phyloP scores from a whole-genome alignment of 2,329 filamentous ascomycete species.

The Hirsutella thompsonii region DNA sequence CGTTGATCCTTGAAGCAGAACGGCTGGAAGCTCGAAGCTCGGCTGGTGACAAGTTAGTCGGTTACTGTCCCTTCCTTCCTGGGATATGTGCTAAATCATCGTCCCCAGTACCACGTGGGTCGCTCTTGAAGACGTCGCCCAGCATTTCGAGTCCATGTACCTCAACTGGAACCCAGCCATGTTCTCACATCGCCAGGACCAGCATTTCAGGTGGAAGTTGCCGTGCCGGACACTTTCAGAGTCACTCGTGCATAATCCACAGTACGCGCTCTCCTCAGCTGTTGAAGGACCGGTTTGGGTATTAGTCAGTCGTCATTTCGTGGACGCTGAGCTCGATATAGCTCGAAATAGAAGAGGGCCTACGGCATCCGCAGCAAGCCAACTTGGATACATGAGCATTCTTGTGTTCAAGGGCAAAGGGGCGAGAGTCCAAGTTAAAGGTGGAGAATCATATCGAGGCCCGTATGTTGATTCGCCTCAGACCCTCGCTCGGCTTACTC shows the following conservation, averaged over 20 bases:
- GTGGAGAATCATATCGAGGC: constrained; percentile 57
- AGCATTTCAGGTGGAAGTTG: constrained; percentile 76
- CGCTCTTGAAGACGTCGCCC: constrained; percentile 70
- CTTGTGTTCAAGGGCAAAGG: constrained; percentile 66
- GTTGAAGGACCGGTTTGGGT: constrained; percentile 62
- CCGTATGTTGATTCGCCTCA: constrained; percentile 94
- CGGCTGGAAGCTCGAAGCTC: neutral
- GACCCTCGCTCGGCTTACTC: constrained; percentile 60
- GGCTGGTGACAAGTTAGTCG: constrained; percentile 2
- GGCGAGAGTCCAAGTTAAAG: constrained; percentile 58
- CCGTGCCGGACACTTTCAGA: constrained; percentile 34
- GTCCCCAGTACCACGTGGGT: constrained; percentile 82
- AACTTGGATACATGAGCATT: constrained; percentile 75
- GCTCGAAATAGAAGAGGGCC: constrained; percentile 29
- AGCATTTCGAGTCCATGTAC: constrained; percentile 92
- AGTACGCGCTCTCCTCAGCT: constrained; percentile 55
- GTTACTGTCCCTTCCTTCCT: neutral
- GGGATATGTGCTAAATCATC: constrained; percentile 3
- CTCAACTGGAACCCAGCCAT: constrained; percentile 91
- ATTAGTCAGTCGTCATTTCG: constrained; percentile 75
- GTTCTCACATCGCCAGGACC: constrained; percentile 71
- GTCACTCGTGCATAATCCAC: constrained; percentile 53
- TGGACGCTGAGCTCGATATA: constrained; percentile 49
- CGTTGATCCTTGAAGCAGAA: constrained; percentile 42
- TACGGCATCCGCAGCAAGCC: constrained; percentile 32